Base-by-base conservation (phyloP, 352 stramenopile species). In the Elongisporangium prolatum region DNA sequence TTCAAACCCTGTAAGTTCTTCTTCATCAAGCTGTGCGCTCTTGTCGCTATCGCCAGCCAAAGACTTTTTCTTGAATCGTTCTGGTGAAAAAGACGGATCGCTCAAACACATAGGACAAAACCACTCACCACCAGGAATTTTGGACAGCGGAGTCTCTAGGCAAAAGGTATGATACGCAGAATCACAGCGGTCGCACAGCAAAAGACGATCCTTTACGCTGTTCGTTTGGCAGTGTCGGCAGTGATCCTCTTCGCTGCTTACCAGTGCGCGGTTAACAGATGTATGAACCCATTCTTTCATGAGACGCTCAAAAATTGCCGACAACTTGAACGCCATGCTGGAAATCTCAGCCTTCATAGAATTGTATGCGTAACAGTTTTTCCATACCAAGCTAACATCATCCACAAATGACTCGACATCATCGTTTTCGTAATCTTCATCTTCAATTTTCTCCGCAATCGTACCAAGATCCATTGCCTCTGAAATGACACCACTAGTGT, bases 311-410 rank as follows among this genome's bases (percentile, higher is more conserved):
- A 93, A 93, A 38, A 91, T 85, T 8, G 79, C 76, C 0, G 82
- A 77, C 4, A 95, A 61, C 55, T 95, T 95, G 24, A 73, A 72
- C 16, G 86, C 86, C 44, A 93, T 71, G 22, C 71, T 70, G 0
- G 82, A 91, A 47, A 95, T 95, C 59, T 91, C 82, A 0, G 86
- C 81, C 65, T 88, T 87, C 51, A 88, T 52, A 21, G 82, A 92
- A 51, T 95, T 95, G 72, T 89, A 95, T 21, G 80, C 71, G 60
- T 84, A 91, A 51, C 86, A 95, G 38, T 95, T 95, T 70, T 84
- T 93, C 84, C 82, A 93, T 16, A 95, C 81, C 17, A 93, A 57
- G 22, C 82, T 58, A 17, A 95, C 83, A 54, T 95, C 86, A 13
- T 93, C 86, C 5, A 93, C 69, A 54, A 95, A 92, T 2, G 75